phyloP scores from a whole-genome alignment of 2,329 filamentous ascomycete species.

The Exophiala sp. region DNA sequence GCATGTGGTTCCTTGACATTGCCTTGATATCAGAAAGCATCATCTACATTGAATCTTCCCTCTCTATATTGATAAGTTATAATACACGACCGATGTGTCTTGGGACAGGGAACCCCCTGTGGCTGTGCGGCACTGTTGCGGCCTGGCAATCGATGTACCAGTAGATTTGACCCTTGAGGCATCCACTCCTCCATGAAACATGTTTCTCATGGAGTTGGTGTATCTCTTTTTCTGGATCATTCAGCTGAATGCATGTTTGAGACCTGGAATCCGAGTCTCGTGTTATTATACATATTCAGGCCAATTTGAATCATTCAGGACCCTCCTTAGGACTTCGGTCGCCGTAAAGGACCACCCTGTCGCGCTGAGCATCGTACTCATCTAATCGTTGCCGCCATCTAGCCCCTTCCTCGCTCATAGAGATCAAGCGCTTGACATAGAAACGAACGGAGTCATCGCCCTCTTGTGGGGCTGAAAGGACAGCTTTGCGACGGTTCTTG shows the following conservation, averaged over 20 bases:
- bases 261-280: too few species aligned
- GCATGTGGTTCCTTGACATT: too few species aligned
- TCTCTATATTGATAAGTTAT: too few species aligned
- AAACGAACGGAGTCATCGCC: slow-evolving; percentile 41
- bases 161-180: too few species aligned
- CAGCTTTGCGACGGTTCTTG: slow-evolving; percentile 54
- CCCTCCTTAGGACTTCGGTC: slow-evolving; percentile 1
- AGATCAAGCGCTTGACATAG: slow-evolving; percentile 44
- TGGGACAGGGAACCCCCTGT: too few species aligned
- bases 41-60: too few species aligned
- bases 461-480: slow-evolving; percentile 34
- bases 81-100: too few species aligned
- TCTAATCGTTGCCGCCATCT: slow-evolving; percentile 56
- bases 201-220: not conserved
- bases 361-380: slow-evolving; percentile 46
- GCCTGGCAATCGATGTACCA: too few species aligned
- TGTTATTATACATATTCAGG: slow-evolving; percentile 7
- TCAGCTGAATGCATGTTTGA: not conserved
- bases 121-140: too few species aligned
- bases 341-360: slow-evolving; percentile 30
- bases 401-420: slow-evolving; percentile 55
- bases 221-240: not conserved
- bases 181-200: slow-evolving; percentile 5
- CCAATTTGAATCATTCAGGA: not conserved
- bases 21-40: too few species aligned